Conservation (phyloP, 2,329 filamentous ascomycete genomes). For the Hirsutella rhossiliensis region DNA sequence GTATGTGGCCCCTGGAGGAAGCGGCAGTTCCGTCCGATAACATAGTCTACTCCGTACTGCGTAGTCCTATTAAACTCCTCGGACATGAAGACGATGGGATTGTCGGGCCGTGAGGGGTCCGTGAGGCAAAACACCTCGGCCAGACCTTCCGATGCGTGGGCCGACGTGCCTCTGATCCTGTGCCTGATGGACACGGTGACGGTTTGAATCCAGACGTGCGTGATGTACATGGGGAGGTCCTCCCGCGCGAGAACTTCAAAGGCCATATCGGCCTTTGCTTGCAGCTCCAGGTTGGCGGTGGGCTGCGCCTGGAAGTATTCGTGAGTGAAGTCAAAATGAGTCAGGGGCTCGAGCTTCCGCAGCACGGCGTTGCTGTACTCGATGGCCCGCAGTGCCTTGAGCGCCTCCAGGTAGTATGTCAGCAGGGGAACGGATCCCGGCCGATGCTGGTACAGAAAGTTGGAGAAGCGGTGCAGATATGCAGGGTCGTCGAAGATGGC, state of each 20-base stretch:
- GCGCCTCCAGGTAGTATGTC: conserved; percentile 58
- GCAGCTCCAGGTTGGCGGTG: conserved; percentile 45
- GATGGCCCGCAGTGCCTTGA: conserved; percentile 60
- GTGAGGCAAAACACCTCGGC: conserved; percentile 68
- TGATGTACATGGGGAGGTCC: conserved; percentile 60
- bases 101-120: conserved; percentile 58
- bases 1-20: conserved; percentile 69
- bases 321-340: conserved; percentile 6
- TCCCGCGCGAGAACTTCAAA: conserved; percentile 53
- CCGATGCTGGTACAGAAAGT: conserved; percentile 48
- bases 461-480: conserved; percentile 52
- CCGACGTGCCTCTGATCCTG: conserved; percentile 53
- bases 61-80: conserved; percentile 65
- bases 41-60: conserved; percentile 55
- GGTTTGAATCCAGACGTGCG: conserved; percentile 53
- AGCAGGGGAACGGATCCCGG: conserved; percentile 53
- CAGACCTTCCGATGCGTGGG: conserved; percentile 57
- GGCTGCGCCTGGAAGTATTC: conserved; percentile 3
- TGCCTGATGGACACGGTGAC: conserved; percentile 55
- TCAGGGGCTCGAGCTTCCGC: conserved; percentile 4
- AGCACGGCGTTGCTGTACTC: conserved; percentile 51
- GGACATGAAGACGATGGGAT: conserved; percentile 65
- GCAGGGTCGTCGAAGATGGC: conserved; percentile 53
- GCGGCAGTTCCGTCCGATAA: conserved; percentile 64
- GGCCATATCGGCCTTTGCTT: conserved; percentile 49